phyloP scores from a whole-genome alignment of 352 stramenopile genomes.

The Globisporangium middletonii region DNA sequence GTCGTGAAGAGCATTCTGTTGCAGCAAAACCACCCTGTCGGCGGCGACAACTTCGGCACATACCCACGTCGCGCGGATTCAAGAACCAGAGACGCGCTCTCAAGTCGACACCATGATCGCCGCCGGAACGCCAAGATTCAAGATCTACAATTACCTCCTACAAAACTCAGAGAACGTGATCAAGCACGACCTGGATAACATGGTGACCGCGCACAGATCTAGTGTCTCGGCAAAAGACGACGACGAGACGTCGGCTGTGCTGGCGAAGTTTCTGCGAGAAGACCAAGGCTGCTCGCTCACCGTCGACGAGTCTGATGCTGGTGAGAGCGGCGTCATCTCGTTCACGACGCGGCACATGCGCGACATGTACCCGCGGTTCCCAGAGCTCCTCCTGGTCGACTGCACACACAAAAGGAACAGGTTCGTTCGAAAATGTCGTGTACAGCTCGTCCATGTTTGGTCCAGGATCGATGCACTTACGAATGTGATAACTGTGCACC shows the following conservation, averaged over 20 bases:
- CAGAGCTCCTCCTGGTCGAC: constrained; percentile 14
- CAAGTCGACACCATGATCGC: background rate
- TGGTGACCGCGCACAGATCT: background rate
- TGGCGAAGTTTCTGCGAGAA: background rate
- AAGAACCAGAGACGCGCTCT: background rate
- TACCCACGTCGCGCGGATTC: background rate
- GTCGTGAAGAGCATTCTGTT: background rate
- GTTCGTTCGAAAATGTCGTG: background rate
- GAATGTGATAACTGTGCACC: too few species aligned
- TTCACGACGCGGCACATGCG: constrained; percentile 8
- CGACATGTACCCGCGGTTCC: constrained; percentile 4
- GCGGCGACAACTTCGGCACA: background rate
- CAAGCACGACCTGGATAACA: background rate
- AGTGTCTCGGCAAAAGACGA: background rate
- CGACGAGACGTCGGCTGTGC: background rate
- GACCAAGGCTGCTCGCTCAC: background rate
- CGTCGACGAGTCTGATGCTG: constrained; percentile 4
- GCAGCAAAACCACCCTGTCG: background rate
- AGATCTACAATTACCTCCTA: constrained; percentile 6
- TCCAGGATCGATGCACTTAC: too few species aligned
- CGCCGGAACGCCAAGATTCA: background rate
- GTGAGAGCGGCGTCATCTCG: constrained; percentile 12
- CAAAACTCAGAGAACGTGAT: constrained; percentile 1
- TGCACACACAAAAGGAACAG: constrained; percentile 19
- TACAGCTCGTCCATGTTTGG: background rate